phyloP scores from a whole-genome alignment of 345 rosid genomes.

The Moringa oleifera region DNA sequence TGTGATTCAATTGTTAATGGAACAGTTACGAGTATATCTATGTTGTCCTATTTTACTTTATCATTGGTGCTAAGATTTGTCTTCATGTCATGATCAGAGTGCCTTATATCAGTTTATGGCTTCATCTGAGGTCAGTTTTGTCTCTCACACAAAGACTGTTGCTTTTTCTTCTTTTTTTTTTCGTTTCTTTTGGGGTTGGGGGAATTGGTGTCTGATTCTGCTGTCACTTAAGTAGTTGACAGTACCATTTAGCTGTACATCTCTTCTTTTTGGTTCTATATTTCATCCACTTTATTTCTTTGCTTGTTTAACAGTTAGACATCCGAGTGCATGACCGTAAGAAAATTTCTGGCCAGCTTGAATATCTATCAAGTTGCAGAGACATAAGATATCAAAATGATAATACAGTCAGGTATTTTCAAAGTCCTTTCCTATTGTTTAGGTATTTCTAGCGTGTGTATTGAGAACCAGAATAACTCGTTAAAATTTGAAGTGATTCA shows the following conservation, averaged over 20 bases:
- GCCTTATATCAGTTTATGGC: conserved; percentile 76
- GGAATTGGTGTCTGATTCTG: too few species aligned
- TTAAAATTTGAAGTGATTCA: not conserved
- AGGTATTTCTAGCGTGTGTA: not conserved
- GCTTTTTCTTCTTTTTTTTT: not conserved
- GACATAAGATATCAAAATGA: conserved; percentile 24
- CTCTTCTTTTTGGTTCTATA: conserved; percentile 1
- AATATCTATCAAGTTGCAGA: conserved; percentile 22
- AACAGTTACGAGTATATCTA: not conserved
- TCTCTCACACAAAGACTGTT: conserved; percentile 11
- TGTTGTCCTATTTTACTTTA: not conserved
- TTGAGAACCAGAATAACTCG: not conserved
- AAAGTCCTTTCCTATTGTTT: not conserved
- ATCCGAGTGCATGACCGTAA: conserved; percentile 55
- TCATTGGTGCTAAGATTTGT: conserved; percentile 14
- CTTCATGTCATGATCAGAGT: conserved; percentile 51
- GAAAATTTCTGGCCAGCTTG: conserved; percentile 63
- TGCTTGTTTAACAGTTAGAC: conserved; percentile 53
- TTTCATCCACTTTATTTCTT: conserved; percentile 5
- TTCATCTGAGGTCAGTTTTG: conserved; percentile 69
- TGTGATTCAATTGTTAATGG: conserved; percentile 1
- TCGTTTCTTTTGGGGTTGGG: not conserved
- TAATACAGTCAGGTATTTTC: conserved; percentile 32
- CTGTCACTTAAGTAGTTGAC: too few species aligned
- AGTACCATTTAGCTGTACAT: not conserved